phyloP scores from a whole-genome alignment of 2,329 filamentous ascomycete genomes.

The Colletotrichum higginsianum region DNA sequence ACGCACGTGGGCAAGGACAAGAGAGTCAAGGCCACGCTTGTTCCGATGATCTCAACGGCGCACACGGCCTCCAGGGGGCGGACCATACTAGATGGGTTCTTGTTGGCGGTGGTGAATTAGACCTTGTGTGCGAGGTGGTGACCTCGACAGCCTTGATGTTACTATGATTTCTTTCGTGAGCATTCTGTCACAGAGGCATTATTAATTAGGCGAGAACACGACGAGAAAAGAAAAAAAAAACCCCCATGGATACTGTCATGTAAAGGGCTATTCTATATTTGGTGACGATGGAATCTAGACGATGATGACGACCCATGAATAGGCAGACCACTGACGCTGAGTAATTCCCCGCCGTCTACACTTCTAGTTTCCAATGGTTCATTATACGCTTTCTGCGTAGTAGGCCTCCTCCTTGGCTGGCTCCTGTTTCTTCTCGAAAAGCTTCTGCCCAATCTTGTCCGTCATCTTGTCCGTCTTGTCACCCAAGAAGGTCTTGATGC shows the following conservation, averaged over 20 bases:
- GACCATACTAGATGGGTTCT: slow-evolving; percentile 3
- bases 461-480: slow-evolving; percentile 57
- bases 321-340: background rate
- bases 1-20: slow-evolving; percentile 45
- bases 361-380: too few relatives aligned
- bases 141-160: too few relatives aligned
- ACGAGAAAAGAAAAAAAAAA: background rate
- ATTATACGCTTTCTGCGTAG: slow-evolving; percentile 51
- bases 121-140: too few relatives aligned
- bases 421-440: slow-evolving; percentile 54
- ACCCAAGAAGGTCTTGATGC: slow-evolving; percentile 57
- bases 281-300: background rate
- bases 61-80: background rate
- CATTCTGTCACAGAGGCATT: background rate
- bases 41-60: slow-evolving; percentile 42
- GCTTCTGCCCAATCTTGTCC: slow-evolving; percentile 56
- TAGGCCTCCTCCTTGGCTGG: slow-evolving; percentile 46
- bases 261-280: background rate
- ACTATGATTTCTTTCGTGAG: background rate
- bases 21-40: slow-evolving; percentile 47
- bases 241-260: background rate
- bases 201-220: too few relatives aligned
- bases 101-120: slow-evolving; percentile 8
- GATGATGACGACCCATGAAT: too few relatives aligned
- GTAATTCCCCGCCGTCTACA: too few relatives aligned